Conservation (phyloP, 192 early-diverging fungal species). For the Coemansia sp. region DNA sequence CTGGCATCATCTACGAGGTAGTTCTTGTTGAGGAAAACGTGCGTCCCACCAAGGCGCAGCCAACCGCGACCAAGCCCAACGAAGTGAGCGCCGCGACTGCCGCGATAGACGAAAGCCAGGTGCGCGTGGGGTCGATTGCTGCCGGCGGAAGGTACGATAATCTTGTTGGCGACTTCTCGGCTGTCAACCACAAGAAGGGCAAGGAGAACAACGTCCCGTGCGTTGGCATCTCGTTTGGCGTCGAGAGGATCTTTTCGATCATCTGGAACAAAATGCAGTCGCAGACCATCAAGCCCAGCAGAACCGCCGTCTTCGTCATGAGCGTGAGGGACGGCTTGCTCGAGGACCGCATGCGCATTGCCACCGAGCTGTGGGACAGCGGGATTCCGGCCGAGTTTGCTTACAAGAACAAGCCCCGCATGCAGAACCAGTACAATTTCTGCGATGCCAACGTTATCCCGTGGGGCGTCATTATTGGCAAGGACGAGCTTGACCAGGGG, state of each 20-base stretch:
- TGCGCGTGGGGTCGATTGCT: conserved; percentile 93
- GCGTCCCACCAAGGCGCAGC: conserved; percentile 27
- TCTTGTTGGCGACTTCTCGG: conserved; percentile 93
- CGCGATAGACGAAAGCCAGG: conserved; percentile 67
- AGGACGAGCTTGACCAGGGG: conserved; percentile 75
- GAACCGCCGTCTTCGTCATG: conserved; percentile 85
- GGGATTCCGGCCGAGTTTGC: conserved; percentile 88
- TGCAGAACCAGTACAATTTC: conserved; percentile 73
- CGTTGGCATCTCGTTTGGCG: conserved; percentile 93
- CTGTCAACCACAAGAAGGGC: conserved; percentile 58
- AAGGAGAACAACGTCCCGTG: conserved; percentile 77
- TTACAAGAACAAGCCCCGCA: conserved; percentile 89
- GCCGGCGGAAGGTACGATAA: conserved; percentile 98
- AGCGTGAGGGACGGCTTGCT: conserved; percentile 78
- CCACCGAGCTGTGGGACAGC: conserved; percentile 88
- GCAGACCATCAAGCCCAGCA: conserved; percentile 70
- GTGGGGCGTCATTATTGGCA: conserved; percentile 85
- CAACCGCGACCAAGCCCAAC: conserved; percentile 11
- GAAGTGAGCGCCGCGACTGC: conserved; percentile 21
- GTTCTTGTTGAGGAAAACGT: conserved; percentile 60
- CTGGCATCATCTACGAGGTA: conserved; percentile 98
- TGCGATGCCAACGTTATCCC: conserved; percentile 90
- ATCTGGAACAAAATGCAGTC: conserved; percentile 62
- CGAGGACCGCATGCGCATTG: conserved; percentile 86
- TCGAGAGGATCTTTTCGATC: conserved; percentile 94